Conservation (phyloP, 2,329 filamentous ascomycete species). For the Fusarium annulatum region DNA sequence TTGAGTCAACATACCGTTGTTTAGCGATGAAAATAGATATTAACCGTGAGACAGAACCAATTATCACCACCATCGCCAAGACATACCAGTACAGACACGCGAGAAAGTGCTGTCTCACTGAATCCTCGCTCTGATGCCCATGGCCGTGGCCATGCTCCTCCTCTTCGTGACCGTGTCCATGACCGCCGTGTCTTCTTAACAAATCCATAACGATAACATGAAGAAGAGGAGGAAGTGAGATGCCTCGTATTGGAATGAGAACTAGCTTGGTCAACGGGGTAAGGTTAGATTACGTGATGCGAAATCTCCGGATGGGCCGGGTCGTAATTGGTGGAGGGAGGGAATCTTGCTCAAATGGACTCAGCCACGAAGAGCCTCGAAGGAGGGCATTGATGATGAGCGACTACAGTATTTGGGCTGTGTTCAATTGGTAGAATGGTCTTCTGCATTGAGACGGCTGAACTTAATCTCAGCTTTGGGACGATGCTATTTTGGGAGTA, state of each 20-base stretch:
- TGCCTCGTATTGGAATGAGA: slow-evolving; percentile 15
- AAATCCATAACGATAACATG: slow-evolving; percentile 26
- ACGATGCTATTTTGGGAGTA: not conserved
- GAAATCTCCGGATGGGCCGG: slow-evolving; percentile 17
- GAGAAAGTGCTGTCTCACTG: slow-evolving; percentile 40
- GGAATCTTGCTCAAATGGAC: slow-evolving; percentile 43
- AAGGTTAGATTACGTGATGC: slow-evolving; percentile 41
- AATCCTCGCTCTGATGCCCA: slow-evolving; percentile 41
- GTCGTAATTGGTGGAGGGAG: slow-evolving; percentile 23
- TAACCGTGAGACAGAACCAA: slow-evolving; percentile 30
- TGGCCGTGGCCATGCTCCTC: slow-evolving; percentile 36
- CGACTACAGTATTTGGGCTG: not conserved
- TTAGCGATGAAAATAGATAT: slow-evolving; percentile 32
- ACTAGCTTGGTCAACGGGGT: slow-evolving; percentile 19
- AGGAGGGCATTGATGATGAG: not conserved
- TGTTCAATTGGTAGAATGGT: not conserved
- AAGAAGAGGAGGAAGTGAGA: not conserved
- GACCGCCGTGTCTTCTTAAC: slow-evolving; percentile 36
- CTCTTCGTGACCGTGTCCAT: slow-evolving; percentile 32
- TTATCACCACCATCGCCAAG: slow-evolving; percentile 28
- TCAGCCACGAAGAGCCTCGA: slow-evolving; percentile 11
- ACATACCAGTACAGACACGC: slow-evolving; percentile 43
- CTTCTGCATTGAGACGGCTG: not conserved
- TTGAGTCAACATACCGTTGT: slow-evolving; percentile 35
- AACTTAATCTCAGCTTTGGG: not conserved